Base-by-base conservation (phyloP, 164 flowering plant species). In the Pachysandra terminalis region DNA sequence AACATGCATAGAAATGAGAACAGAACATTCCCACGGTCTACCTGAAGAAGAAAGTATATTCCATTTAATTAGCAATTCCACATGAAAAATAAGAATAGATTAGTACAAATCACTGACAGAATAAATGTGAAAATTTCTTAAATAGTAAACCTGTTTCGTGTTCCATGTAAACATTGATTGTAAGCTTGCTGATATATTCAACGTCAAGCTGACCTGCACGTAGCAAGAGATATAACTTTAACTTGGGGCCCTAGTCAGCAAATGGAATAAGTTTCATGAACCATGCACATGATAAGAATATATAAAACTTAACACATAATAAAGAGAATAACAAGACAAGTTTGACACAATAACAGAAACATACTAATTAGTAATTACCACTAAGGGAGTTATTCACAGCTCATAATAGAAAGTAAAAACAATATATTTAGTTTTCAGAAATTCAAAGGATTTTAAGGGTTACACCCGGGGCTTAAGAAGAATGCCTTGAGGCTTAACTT, bases 101-200 rank as follows among this genome's bases (percentile, higher is more conserved):
- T 45, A 45, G 15, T 45, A 12, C 17, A 45, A 15, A 45, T 45
- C 1, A 45, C 6, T 15, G 10, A 12, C 51, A 45, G 7, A 32
- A 10, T 45, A 45, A 45, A 40, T 5, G 10, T 45, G 10, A 45
- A 10, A 10, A 45, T 45, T 45, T 45, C 17, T 45, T 10, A 45
- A 12, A 3, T 53, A 26, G 59, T 21, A 13, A 16, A 91, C 98
- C 98, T 93, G 98, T 77, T 94, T 94, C 19, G 98, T 91, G 76
- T 94, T 94, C 97, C 98, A 91, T 51, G 98, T 94, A 65, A 94
- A 94, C 78, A 91, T 54, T 5, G 97, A 90, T 70, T 86, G 86
- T 59, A 94, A 79, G 68, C 91, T 81, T 35, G 97, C 96, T 59
- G 96, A 78, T 73, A 94, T 78, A 68, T 88, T 86, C 79, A 91